Evolutionary conservation across 2,329 filamentous ascomycete species (phyloP).

Genomic region (Corniculantispora saksenae): DNA sequence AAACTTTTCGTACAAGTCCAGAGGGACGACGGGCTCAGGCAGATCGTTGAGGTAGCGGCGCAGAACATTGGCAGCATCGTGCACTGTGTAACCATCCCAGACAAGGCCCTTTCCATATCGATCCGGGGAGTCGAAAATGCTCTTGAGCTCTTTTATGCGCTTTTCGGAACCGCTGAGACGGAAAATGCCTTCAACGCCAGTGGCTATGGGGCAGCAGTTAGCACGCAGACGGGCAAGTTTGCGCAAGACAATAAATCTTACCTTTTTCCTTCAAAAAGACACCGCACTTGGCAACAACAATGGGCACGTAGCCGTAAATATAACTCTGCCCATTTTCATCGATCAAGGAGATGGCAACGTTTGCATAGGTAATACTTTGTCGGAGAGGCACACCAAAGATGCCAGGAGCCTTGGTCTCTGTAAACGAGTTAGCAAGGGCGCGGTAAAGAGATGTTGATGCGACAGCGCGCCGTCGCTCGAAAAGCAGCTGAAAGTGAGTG

Average conservation of each 20-base stretch:
- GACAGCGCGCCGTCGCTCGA: not conserved
- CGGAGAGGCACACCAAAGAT: conserved; percentile 95
- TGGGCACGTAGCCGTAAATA: conserved; percentile 97
- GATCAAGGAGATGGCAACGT: conserved; percentile 94
- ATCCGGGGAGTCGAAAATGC: conserved; percentile 89
- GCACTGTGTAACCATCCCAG: conserved; percentile 97
- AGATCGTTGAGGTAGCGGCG: conserved; percentile 94
- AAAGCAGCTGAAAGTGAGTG: not conserved
- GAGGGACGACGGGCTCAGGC: conserved; percentile 92
- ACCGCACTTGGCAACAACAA: conserved; percentile 96
- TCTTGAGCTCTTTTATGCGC: conserved; percentile 94
- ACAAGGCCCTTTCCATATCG: conserved; percentile 95
- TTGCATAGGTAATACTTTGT: conserved; percentile 94
- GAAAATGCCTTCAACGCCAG: conserved; percentile 93
- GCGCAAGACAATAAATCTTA: conserved; percentile 45
- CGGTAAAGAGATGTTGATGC: not conserved
- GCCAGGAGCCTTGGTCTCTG: conserved; percentile 61
- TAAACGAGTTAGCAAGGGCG: conserved; percentile 16
- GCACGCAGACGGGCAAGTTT: conserved; percentile 20
- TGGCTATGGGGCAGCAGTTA: conserved; percentile 60
- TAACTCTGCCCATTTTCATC: conserved; percentile 93
- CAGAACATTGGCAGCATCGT: conserved; percentile 96
- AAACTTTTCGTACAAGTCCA: conserved; percentile 91
- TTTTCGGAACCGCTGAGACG: conserved; percentile 94
- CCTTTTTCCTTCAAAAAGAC: conserved; percentile 98